A percentile compares a stretch with the other conserved stretches of the same genome.
These are phyloP conservation scores for Crithidia sp. DNA, from an alignment of 208 protist species.

Conservation along the genomic window DNA sequence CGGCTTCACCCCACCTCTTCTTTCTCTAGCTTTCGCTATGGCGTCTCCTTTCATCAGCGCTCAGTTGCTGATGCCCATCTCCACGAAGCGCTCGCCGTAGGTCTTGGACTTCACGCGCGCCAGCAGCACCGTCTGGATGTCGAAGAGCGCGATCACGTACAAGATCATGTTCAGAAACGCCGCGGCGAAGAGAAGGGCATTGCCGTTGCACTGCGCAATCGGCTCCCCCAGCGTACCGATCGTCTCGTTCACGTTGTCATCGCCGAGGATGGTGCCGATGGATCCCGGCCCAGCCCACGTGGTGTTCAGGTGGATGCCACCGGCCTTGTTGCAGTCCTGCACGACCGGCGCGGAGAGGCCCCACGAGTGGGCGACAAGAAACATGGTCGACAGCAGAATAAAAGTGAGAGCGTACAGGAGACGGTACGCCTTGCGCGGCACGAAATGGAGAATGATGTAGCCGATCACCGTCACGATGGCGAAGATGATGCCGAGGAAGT, in stretches of 20 bases:
- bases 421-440: conserved; percentile 79
- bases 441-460: conserved; percentile 81
- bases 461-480: conserved; percentile 52
- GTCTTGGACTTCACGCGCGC: conserved; percentile 82
- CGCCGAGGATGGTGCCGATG: conserved; percentile 27
- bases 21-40: neutral
- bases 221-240: conserved; percentile 61
- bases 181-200: conserved; percentile 58
- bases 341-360: conserved; percentile 65
- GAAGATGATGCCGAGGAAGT: conserved; percentile 78
- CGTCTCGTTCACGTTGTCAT: conserved; percentile 34
- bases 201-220: conserved; percentile 52
- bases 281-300: conserved; percentile 30
- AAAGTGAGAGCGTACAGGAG: conserved; percentile 79
- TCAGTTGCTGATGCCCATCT: conserved; percentile 87
- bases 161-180: conserved; percentile 65
- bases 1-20: neutral
- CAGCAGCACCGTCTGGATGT: conserved; percentile 82
- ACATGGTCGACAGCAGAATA: conserved; percentile 61
- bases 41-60: neutral
- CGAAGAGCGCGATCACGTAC: conserved; percentile 76
- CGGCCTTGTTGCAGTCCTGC: conserved; percentile 54
- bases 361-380: conserved; percentile 69
- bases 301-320: conserved; percentile 22
- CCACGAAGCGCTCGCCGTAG: conserved; percentile 83